Percentiles rank a stretch among this genome's conserved stretches.
Evolutionary conservation across 2,329 filamentous ascomycete genomes (phyloP).

Genomic region (Alternaria incomplexa): DNA sequence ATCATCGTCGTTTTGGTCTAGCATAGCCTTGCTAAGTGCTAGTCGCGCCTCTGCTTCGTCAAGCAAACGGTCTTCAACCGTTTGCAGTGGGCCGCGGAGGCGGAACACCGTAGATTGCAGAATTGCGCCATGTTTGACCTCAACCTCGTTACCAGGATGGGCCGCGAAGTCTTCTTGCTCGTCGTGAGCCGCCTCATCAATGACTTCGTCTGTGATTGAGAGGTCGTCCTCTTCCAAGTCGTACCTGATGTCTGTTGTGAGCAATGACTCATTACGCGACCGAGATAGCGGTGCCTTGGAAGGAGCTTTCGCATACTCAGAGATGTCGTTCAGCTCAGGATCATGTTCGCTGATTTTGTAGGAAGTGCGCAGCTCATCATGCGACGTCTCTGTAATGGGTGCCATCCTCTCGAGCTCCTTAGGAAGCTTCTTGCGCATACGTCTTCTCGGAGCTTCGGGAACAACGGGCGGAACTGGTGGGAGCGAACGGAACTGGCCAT

Average conservation of each 20-base stretch:
- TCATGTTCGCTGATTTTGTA: conserved; percentile 17
- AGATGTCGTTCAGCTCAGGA: conserved; percentile 23
- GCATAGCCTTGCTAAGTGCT: neutral
- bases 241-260: neutral
- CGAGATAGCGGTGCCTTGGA: neutral
- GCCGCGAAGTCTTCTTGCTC: neutral
- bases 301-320: conserved; percentile 18
- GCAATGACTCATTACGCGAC: neutral
- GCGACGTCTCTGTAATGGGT: conserved; percentile 32
- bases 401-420: conserved; percentile 30
- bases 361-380: conserved; percentile 17
- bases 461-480: conserved; percentile 2
- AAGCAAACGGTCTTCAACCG: conserved; percentile 28
- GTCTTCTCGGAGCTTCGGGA: conserved; percentile 3
- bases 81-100: conserved; percentile 28
- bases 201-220: conserved; percentile 12
- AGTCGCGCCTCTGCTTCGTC: conserved; percentile 21
- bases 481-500: neutral
- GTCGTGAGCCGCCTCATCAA: neutral
- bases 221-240: conserved; percentile 18
- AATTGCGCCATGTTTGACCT: neutral
- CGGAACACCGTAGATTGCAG: conserved; percentile 2
- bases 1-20: conserved; percentile 7
- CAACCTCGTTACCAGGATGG: conserved; percentile 10
- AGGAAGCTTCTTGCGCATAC: conserved; percentile 15